Percentiles rank a stretch among this genome's conserved stretches.
Conservation (phyloP, 75 land plant species). For the Pinus albicaulis region DNA sequence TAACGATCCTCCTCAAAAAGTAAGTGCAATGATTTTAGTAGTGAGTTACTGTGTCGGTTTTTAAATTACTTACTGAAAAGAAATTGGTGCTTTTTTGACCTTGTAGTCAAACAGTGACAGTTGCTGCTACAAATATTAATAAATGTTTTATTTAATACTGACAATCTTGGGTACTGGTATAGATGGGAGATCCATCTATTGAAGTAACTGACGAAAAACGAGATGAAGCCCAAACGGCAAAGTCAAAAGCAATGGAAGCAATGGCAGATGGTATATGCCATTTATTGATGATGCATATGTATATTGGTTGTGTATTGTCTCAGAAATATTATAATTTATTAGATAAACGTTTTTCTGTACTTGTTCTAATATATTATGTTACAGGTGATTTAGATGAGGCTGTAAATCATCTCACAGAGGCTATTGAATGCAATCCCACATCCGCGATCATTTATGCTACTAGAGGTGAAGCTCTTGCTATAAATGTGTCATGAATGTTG, state of each 20-base stretch:
- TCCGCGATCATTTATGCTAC: conserved; percentile 94
- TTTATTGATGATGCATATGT: not conserved
- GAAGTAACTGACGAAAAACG: conserved; percentile 92
- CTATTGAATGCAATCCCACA: conserved; percentile 76
- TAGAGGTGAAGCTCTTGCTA: conserved; percentile 48
- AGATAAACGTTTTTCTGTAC: not conserved
- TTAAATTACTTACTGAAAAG: not conserved
- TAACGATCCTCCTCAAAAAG: conserved; percentile 89
- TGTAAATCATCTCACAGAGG: conserved; percentile 73
- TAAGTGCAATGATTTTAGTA: conserved; percentile 2
- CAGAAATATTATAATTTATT: not conserved
- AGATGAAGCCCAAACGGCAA: conserved; percentile 80
- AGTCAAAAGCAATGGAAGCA: conserved; percentile 84
- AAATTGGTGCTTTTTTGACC: not conserved
- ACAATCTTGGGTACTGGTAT: conserved; percentile 5
- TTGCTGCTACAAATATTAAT: not conserved
- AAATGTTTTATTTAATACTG: not conserved
- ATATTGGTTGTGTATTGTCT: conserved; percentile 8
- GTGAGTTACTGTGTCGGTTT: too few relatives aligned
- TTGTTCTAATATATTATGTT: conserved; percentile 10
- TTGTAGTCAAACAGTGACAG: not conserved
- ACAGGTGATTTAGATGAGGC: conserved; percentile 89
- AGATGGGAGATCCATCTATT: conserved; percentile 89
- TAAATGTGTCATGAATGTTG: not conserved
- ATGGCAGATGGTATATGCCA: conserved; percentile 72